Base-by-base conservation (phyloP, 768 basidiomycete species). In the Amanita molliuscula region DNA sequence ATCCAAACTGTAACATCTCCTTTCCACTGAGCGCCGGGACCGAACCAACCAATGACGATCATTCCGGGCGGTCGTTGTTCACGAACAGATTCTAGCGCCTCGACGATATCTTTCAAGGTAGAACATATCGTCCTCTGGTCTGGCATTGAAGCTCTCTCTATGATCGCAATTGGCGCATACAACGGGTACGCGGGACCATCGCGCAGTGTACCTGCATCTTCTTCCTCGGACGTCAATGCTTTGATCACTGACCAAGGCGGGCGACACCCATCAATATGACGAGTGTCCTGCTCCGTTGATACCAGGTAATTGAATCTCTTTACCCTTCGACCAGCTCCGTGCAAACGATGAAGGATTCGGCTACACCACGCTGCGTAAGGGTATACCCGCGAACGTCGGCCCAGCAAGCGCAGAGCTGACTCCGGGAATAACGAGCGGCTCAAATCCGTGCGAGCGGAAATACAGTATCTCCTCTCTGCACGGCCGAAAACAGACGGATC, bases 261-360 rank as follows among this genome's bases (percentile, higher is more conserved):
- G 95, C 96, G 21, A 97, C 90, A 38, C 95, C 93, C 96, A 99
- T 98, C 46, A 98, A 73, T 29, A 98, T 71, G 47, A 93, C 76
- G 10, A 95, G 70, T 1, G 92, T 94, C 50, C 89, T 72, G 1
- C 73, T 69, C 7, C 93, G 78, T 55, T 87, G 81, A 67, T 98
- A 98, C 4, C 86, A 0, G 94, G 94, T n/a, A 98, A 67, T 38
- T 75, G 71, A 15, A 95, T 88, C 10, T 77, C 77, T 57, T 84
- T 85, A 0, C 96, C 96, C 28, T 79, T 73, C 91, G 72, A 0
- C 94, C 95, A 0, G 97, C 94, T 1, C 93, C 94, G 96, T 98
- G 64, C 93, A 96, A 4, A 98, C 81, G 50, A 86, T 72, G 58
- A 99, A 78, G 0, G 81, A 81, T 56, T 97, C 92, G 0, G 94